A percentile compares a stretch with the other conserved stretches of the same genome.
Conservation (phyloP, 306 rosid genomes). For the Castanea sativa region DNA sequence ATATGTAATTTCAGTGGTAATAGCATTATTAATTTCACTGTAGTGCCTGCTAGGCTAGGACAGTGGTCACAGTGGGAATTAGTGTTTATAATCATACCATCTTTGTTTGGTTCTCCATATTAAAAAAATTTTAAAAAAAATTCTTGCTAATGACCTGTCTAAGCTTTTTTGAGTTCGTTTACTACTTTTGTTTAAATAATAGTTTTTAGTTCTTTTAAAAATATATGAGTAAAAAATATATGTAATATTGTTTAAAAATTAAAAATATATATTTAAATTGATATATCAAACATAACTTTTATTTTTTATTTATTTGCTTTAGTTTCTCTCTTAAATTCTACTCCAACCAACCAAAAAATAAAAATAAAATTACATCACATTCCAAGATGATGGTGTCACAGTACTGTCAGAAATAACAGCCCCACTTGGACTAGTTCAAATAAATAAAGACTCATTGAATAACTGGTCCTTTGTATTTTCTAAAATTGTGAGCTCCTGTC, state of each 20-base stretch:
- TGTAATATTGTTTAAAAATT: no score
- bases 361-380: slow-evolving; percentile 26
- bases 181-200: no score
- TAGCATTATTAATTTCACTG: slow-evolving; percentile 25
- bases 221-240: no score
- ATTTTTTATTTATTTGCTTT: background rate
- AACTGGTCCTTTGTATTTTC: background rate
- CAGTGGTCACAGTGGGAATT: slow-evolving; percentile 37
- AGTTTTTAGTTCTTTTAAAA: no score
- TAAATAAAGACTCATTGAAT: slow-evolving; percentile 23
- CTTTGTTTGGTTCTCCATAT: slow-evolving; percentile 42
- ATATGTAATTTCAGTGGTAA: background rate
- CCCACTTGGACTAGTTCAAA: slow-evolving; percentile 17
- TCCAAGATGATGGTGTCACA: slow-evolving; percentile 35
- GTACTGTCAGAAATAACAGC: slow-evolving; percentile 29
- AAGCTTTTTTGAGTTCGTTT: no score
- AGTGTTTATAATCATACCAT: slow-evolving; percentile 35
- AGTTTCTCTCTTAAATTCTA: background rate
- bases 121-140: background rate
- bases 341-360: slow-evolving; percentile 21
- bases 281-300: no score
- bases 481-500: slow-evolving; percentile 22
- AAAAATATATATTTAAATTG: no score
- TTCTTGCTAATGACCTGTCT: slow-evolving; percentile 34
- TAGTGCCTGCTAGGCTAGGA: slow-evolving; percentile 35